Conservation (phyloP, 257 asterid species). For the Fraxinus cuspidata region DNA sequence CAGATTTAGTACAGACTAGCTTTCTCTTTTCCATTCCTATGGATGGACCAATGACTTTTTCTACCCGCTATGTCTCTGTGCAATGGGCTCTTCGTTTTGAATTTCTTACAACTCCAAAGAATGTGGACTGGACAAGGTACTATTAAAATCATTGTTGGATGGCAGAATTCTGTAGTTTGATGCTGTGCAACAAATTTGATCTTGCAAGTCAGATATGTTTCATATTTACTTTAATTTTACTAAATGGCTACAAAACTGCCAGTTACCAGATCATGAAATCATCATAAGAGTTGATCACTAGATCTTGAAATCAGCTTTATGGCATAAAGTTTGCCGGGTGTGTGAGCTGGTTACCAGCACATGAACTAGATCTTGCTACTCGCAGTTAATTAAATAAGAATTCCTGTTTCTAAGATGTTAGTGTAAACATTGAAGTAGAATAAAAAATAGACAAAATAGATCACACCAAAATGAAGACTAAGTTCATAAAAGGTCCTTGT, state of each 20-base stretch:
- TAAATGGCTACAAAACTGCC: background rate
- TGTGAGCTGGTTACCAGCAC: background rate
- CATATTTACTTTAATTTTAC: background rate
- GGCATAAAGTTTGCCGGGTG: conserved; percentile 1
- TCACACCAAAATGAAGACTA: conserved; percentile 1
- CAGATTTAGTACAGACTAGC: conserved; percentile 92
- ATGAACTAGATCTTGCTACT: background rate
- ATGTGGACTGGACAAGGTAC: conserved; percentile 83
- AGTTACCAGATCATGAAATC: background rate
- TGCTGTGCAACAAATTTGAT: background rate
- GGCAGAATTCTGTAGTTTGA: background rate
- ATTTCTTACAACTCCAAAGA: conserved; percentile 86
- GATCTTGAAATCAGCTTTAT: background rate
- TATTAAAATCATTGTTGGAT: conserved; percentile 15
- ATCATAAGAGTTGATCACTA: background rate
- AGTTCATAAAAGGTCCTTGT: background rate
- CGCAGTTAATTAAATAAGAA: background rate
- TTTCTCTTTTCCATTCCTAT: conserved; percentile 89
- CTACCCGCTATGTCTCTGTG: conserved; percentile 77
- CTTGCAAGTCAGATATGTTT: background rate
- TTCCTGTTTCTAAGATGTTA: background rate
- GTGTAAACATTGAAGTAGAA: background rate
- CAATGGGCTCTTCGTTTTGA: conserved; percentile 98
- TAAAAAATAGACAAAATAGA: background rate
- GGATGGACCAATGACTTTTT: conserved; percentile 95